These are phyloP conservation scores for Hyparrhenia diplandra DNA, from an alignment of 176 grass and related monocot species.

Conservation along the genomic window DNA sequence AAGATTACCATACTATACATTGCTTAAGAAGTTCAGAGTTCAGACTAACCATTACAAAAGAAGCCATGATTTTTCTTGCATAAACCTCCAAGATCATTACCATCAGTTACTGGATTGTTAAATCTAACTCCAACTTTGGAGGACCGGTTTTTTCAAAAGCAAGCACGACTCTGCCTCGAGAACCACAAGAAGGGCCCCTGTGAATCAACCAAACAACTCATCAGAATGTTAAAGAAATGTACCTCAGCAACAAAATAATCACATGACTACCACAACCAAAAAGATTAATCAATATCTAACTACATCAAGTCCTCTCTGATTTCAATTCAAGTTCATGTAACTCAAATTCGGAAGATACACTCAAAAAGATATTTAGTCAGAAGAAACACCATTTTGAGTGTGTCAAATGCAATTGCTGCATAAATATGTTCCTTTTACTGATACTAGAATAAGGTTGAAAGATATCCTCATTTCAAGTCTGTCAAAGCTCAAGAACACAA, in stretches of 20 bases:
- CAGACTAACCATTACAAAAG: constrained; percentile 56
- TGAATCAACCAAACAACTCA: constrained; percentile 6
- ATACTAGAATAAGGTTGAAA: neutral
- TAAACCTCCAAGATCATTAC: constrained; percentile 77
- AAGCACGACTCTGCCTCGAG: constrained; percentile 69
- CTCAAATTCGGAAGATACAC: neutral
- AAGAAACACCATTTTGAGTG: neutral
- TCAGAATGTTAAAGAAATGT: neutral
- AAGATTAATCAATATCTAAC: neutral
- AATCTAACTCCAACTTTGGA: constrained; percentile 85
- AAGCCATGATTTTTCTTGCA: constrained; percentile 71
- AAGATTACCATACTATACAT: neutral
- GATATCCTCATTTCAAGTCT: neutral
- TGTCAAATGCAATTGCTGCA: neutral
- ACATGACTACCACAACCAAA: neutral
- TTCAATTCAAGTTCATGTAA: neutral
- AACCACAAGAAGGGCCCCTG: constrained; percentile 58
- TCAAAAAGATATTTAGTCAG: neutral
- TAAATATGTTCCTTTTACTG: neutral
- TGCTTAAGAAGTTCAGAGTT: constrained; percentile 23
- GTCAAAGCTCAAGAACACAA: neutral
- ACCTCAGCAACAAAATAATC: neutral
- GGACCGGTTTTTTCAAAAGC: constrained; percentile 47
- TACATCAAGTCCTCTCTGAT: neutral
- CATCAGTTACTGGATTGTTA: constrained; percentile 55